Evolutionary conservation across 768 basidiomycete species (phyloP), one percentile per base, ranked within the genome.

Genomic region (Hypholoma fasciculare): DNA sequence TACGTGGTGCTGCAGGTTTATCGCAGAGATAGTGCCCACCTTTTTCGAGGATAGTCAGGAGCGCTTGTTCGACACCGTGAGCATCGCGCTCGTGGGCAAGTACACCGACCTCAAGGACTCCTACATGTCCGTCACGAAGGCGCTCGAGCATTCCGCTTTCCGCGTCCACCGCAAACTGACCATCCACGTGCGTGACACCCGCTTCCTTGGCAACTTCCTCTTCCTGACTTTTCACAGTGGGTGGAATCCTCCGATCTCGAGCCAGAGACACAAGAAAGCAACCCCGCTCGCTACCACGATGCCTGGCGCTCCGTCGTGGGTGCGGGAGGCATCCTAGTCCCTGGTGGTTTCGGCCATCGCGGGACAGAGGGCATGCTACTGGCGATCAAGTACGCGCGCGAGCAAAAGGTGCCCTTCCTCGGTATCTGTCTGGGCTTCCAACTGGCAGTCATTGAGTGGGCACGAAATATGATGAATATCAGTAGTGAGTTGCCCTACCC

Each of bases 361-460:
- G 96, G 96, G 19, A 94, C 90, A 0, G 96, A 97, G 74, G 96
- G 96, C 40, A 98, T 99, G 96, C 88, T 98, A 69, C 82, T 95
- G 50, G 96, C 96, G n/a, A 94, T 95, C 72, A 96, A 94, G 73
- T 96, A 96, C 82, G 95, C 96, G 0, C 82, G 96, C 56, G 95
- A 98, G 74, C 91, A 96, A 69, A 93, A 94, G 59, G 76, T 95
- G 7, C 97, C 96, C 0, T 99, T 95, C 83, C 75, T 98, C 39
- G 96, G 96, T 46, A 94, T 99, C 71, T 99, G 96, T 72, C 84
- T 98, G 23, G 96, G 96, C 17, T 98, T 99, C 84, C 97, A 99
- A 71, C 80, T 98, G 46, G 94, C 97, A 4, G 96, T 98, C 3
- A 77, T 97, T 54, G 96, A 99, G 70, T 98, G 92, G 90, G 91